Conservation (phyloP, 2,329 filamentous ascomycete genomes). For the Claviceps africana region DNA sequence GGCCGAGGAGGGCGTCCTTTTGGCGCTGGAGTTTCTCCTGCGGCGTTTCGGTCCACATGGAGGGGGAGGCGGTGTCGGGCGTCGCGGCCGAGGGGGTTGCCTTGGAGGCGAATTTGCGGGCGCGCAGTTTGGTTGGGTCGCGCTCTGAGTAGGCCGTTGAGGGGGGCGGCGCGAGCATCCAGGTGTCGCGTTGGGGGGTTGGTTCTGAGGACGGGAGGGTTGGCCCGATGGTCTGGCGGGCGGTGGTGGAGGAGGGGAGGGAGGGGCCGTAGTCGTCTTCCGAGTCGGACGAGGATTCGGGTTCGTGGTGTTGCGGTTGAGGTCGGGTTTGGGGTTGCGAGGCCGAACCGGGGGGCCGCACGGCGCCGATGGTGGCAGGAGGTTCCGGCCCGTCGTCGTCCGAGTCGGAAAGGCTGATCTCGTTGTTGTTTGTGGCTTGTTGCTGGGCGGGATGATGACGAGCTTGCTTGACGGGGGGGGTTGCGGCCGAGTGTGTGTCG, state of each 20-base stretch:
- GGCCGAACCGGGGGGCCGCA: background rate
- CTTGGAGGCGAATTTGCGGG: conserved; percentile 67
- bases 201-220: conserved; percentile 21
- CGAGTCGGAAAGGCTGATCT: conserved; percentile 26
- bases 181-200: conserved; percentile 60
- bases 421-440: conserved; percentile 13
- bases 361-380: conserved; percentile 15
- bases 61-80: conserved; percentile 33
- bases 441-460: background rate
- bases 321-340: conserved; percentile 17
- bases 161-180: conserved; percentile 59
- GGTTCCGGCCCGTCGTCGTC: conserved; percentile 20
- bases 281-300: conserved; percentile 28
- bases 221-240: conserved; percentile 31
- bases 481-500: conserved; percentile 20
- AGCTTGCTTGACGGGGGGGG: conserved; percentile 2
- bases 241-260: conserved; percentile 32
- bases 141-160: conserved; percentile 42
- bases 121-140: conserved; percentile 73
- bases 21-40: conserved; percentile 73
- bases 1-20: conserved; percentile 69
- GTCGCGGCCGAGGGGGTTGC: conserved; percentile 15
- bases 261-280: conserved; percentile 44
- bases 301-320: conserved; percentile 18
- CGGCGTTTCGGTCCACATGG: conserved; percentile 83